Conservation (phyloP, 1,139 yeast genomes). For the Taphrina confusa region DNA sequence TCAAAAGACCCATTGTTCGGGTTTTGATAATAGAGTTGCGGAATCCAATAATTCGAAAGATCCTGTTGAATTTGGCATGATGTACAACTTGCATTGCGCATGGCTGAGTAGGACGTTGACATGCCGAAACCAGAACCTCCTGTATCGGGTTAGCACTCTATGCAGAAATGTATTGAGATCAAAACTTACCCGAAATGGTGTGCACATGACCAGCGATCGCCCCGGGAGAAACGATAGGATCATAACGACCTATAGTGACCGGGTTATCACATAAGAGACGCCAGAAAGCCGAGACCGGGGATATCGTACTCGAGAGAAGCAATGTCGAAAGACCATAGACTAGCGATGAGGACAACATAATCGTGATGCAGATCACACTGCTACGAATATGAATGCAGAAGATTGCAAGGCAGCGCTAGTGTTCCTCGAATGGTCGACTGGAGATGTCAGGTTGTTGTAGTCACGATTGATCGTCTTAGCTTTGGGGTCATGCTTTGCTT, state of each 20-base stretch:
- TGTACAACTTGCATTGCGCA: conserved; percentile 25
- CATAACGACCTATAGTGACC: conserved; percentile 29
- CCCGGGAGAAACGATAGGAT: conserved; percentile 35
- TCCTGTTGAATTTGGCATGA: conserved; percentile 33
- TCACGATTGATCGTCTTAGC: no score
- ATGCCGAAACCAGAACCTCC: conserved; percentile 33
- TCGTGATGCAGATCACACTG: no score
- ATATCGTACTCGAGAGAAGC: not conserved
- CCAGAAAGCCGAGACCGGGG: conserved; percentile 33
- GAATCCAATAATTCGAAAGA: conserved; percentile 34
- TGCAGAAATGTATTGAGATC: no score
- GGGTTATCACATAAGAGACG: conserved; percentile 31
- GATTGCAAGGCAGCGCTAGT: no score
- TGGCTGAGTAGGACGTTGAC: conserved; percentile 11
- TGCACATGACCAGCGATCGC: conserved; percentile 31
- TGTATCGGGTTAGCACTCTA: conserved; percentile 8
- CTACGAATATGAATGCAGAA: no score
- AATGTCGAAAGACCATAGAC: conserved; percentile 1
- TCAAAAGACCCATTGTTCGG: conserved; percentile 33
- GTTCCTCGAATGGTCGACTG: no score
- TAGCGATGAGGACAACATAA: not conserved
- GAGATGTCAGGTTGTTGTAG: no score
- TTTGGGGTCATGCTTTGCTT: not conserved
- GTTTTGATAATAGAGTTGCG: conserved; percentile 32
- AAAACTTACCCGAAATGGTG: conserved; percentile 17